Evolutionary conservation across 371 early-diverging fungal genomes (phyloP).

Genomic region (Mortierella sp.): DNA sequence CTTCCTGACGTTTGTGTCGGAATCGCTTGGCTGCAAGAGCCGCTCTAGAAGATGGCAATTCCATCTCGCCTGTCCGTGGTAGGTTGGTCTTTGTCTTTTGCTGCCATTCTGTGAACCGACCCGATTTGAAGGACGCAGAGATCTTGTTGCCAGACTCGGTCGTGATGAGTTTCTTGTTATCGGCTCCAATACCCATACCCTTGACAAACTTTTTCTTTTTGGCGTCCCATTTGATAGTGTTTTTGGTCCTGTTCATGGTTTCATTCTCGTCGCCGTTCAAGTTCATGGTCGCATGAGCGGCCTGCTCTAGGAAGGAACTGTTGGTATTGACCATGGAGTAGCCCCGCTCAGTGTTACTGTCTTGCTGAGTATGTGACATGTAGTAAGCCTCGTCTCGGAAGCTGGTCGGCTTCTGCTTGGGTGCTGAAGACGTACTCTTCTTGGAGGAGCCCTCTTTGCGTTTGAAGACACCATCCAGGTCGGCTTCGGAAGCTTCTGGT

Average conservation of each 20-base stretch:
- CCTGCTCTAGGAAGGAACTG: conserved; percentile 85
- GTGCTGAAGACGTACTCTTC: conserved; percentile 9
- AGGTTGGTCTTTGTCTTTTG: conserved; percentile 82
- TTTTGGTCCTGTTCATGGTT: conserved; percentile 61
- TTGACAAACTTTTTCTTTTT: conserved; percentile 93
- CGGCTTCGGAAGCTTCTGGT: conserved; percentile 64
- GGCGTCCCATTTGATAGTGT: conserved; percentile 89
- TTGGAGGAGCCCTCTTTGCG: conserved; percentile 52
- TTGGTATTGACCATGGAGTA: conserved; percentile 81
- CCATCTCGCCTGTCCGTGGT: conserved; percentile 89
- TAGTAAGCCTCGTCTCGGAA: conserved; percentile 90
- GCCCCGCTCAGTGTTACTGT: conserved; percentile 90
- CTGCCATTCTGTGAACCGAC: conserved; percentile 88
- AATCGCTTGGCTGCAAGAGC: conserved; percentile 62
- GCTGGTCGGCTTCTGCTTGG: conserved; percentile 50
- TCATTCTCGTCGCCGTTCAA: conserved; percentile 88
- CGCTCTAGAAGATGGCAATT: conserved; percentile 64
- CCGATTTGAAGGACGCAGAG: conserved; percentile 90
- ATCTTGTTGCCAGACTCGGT: conserved; percentile 92
- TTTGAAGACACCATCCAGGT: conserved; percentile 61
- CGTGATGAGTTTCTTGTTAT: conserved; percentile 94
- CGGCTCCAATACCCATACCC: conserved; percentile 87
- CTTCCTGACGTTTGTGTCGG: conserved; percentile 70
- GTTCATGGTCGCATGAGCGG: conserved; percentile 81
- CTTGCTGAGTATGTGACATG: conserved; percentile 87